Base-by-base conservation (phyloP, 257 asterid genomes). In the Linaria vulgaris region DNA sequence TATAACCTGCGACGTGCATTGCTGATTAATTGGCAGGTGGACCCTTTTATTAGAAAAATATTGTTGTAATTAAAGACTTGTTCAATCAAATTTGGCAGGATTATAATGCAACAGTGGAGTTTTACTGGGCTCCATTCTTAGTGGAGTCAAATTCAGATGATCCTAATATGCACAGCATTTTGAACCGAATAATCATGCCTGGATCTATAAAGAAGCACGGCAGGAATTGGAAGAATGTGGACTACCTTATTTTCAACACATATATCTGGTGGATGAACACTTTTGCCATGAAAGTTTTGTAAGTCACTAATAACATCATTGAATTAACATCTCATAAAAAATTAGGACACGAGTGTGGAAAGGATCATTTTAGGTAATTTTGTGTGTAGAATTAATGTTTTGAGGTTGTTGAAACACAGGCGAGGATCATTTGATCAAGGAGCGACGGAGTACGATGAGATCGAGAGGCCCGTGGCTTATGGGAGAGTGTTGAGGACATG, bases 231-330 rank as follows among this genome's bases (percentile, higher is more conserved):
- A 84, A 74, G 76, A 72, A 81, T 49, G 97, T 80, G 8, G 97
- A 90, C 57, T 90, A 71, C 76, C 94, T 90, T 64, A 51, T 90
- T 63, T 90, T 90, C 80, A 87, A 90, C 78, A 83, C 97, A 0
- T 90, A 90, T 59, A 90, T 90, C 55, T 90, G 97, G 97, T 90
- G 97, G 97, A 90, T 90, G 97, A 90, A 90, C 79, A 90, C 95
- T 63, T 59, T 58, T 23, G 65, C 75, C 70, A 90, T 90, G 92
- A 90, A 90, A 85, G 80, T 87, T 50, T 47, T 90, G 97, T 90
- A 71, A 85, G 90, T 83, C 7, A 7, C 21, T 20, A 22, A 41
- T 44, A 2, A 4, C 6, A 27, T 6, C 34, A 2, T 6, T 27
- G 34, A 27, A 27, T 27, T 27, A 27, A 27, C 34, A 27, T 27